Evolutionary conservation across 257 asterid genomes (phyloP).

Genomic region (Primulina eburnea): DNA sequence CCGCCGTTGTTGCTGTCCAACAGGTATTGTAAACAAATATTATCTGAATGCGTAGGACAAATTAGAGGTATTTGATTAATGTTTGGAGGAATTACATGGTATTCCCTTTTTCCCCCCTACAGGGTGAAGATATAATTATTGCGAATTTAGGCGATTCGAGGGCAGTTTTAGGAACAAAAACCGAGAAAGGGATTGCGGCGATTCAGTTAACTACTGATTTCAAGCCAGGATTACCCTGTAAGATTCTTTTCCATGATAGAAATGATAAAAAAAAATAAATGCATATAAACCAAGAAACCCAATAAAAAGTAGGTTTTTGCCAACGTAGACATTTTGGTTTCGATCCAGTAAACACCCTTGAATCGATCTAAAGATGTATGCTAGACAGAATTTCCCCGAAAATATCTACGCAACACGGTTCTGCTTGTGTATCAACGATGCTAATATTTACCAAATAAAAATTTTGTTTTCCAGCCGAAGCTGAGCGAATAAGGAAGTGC

Average conservation of each 20-base stretch:
- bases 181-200: conserved; percentile 45
- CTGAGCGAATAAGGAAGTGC: conserved; percentile 70
- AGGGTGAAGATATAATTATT: conserved; percentile 65
- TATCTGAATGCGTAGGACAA: not conserved
- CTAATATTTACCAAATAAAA: not conserved
- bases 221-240: conserved; percentile 73
- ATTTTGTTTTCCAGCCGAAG: conserved; percentile 52
- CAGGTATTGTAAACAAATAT: conserved; percentile 42
- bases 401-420: too few species aligned
- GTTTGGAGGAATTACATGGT: not conserved
- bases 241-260: conserved; percentile 21
- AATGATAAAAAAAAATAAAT: not conserved
- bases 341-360: not conserved
- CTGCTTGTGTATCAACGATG: not conserved
- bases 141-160: conserved; percentile 92
- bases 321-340: not conserved
- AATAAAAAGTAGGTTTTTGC: not conserved
- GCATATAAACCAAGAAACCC: not conserved
- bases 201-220: conserved; percentile 72
- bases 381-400: not conserved
- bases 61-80: not conserved
- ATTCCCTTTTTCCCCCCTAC: not conserved
- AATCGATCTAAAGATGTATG: not conserved
- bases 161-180: conserved; percentile 64
- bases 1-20: conserved; percentile 57